Base-by-base conservation (phyloP, 2,329 filamentous ascomycete genomes). In the Trichoderma sp. region DNA sequence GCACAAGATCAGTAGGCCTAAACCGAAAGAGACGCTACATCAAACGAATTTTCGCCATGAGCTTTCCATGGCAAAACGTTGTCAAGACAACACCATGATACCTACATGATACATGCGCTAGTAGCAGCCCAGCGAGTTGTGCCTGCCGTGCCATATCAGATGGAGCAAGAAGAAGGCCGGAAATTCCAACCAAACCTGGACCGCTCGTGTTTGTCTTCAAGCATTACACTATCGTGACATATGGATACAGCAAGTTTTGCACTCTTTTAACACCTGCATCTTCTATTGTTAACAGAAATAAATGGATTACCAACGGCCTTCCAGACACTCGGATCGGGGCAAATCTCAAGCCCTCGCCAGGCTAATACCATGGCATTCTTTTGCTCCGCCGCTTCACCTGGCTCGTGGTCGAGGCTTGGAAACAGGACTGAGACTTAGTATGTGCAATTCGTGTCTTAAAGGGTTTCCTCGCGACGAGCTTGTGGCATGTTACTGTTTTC, bases 401-500 rank as follows among this genome's bases (percentile, higher is more conserved):
- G n/a, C 13, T 5, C 46, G n/a, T 24, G 46, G 46, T 24, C 46
- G n/a, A 24, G 46, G 46, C 11, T 1, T 49, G n/a, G 1, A n/a
- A 4, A 1, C 14, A 13, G 3, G 46, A 24, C 10, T 2, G 26
- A 26, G n/a, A 16, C 0, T 49, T 10, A 61, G 56, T 56, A 3
- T 39, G 7, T 58, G 55, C 5, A 56, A 24, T 26, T 13, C 5
- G 39, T n/a, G 43, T 32, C 5, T 7, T 2, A 5, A 13, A 10
- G 6, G 4, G 7, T 18, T 68, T 28, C 28, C 37, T 7, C 10
- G 18, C 1, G 3, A 18, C 10, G 34, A 55, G 1, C 11, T 69
- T 18, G 14, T 54, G 14, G 24, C 26, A 18, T 73, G 61, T 13
- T 76, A 81, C 24, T 79, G 86, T 74, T 8, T 73, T 0, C 85